Evolutionary conservation across 352 stramenopile genomes (phyloP).

Genomic region (Phytophthora meadii): DNA sequence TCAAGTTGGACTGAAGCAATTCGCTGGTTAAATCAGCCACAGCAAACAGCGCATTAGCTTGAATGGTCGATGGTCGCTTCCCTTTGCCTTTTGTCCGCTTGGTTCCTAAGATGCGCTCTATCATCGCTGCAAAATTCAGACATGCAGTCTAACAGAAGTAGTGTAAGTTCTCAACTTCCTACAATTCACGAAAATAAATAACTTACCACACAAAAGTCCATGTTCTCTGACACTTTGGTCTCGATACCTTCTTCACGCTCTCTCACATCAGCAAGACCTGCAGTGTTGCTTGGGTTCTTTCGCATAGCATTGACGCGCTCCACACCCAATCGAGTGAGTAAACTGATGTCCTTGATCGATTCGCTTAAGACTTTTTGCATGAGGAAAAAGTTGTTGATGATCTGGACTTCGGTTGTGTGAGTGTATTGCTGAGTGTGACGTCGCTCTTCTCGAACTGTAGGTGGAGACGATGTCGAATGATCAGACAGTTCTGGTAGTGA

Average conservation of each 20-base stretch:
- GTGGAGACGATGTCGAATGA: background rate
- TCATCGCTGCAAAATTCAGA: slow-evolving; percentile 27
- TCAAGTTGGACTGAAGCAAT: background rate
- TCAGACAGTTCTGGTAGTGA: background rate
- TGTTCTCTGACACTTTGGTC: slow-evolving; percentile 45
- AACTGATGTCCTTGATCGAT: slow-evolving; percentile 54
- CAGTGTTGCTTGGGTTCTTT: background rate
- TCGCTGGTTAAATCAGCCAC: slow-evolving; percentile 12
- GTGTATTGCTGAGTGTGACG: slow-evolving; percentile 1
- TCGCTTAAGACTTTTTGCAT: slow-evolving; percentile 52
- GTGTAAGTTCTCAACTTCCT: background rate
- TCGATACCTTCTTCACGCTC: slow-evolving; percentile 27
- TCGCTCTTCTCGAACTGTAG: slow-evolving; percentile 6
- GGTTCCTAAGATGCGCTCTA: slow-evolving; percentile 18
- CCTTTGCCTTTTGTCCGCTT: background rate
- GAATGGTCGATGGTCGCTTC: slow-evolving; percentile 1
- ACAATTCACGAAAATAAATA: slow-evolving; percentile 8
- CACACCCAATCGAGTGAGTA: slow-evolving; percentile 46
- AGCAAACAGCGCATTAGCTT: slow-evolving; percentile 24
- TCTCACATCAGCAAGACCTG: slow-evolving; percentile 8
- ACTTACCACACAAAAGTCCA: slow-evolving; percentile 50
- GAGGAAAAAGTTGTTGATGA: slow-evolving; percentile 55
- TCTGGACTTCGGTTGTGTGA: slow-evolving; percentile 38
- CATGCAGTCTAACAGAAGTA: slow-evolving; percentile 17
- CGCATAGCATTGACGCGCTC: slow-evolving; percentile 29